Base-by-base conservation (phyloP, 2,329 filamentous ascomycete species). In the Aspergillus japonicus region DNA sequence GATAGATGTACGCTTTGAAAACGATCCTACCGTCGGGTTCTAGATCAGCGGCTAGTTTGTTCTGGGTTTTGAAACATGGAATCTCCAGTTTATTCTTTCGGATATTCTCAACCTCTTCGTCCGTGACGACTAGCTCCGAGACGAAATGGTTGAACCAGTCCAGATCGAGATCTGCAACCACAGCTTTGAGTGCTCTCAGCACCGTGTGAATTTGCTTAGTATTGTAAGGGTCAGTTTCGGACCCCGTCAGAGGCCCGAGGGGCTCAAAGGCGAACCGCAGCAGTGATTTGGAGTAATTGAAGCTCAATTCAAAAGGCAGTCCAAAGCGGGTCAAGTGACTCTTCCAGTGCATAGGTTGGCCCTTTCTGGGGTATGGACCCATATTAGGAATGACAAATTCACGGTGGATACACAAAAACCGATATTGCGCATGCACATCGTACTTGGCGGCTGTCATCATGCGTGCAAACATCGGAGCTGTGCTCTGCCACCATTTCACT, bases 181-280 rank as follows among this genome's bases (percentile, higher is more conserved):
- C 16, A 3, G 39, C n/a, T 8, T 8, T 16, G 39, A 44, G 39
- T 16, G 14, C 39, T 7, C 16, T 16, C 14, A 44, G 7, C 5
- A 44, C 39, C 5, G 39, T 4, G 1, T 19, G 39, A 19, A 44
- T 44, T 12, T 12, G 12, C 6, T 16, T 12, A 16, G 39, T 44
- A 6, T 44, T 44, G 39, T 16, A 44, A 19, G 39, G 39, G 31
- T 58, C 56, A 2, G 14, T 6, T 10, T 16, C 23, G 5, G 63
- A 59, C 11, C 62, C 62, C 2, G 62, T 60, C 14, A 47, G 11
- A 14, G 59, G 42, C 29, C 54, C 61, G 7, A 64, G 54, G n/a
- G 63, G 63, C 56, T 65, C 63, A 29, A 56, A 62, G 39, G 62
- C 54, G 10, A 59, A 64, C 23, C 63, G 57, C 1, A 65, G 39